Conservation (phyloP, 805 yeast genomes). For the Candida patagonica region DNA sequence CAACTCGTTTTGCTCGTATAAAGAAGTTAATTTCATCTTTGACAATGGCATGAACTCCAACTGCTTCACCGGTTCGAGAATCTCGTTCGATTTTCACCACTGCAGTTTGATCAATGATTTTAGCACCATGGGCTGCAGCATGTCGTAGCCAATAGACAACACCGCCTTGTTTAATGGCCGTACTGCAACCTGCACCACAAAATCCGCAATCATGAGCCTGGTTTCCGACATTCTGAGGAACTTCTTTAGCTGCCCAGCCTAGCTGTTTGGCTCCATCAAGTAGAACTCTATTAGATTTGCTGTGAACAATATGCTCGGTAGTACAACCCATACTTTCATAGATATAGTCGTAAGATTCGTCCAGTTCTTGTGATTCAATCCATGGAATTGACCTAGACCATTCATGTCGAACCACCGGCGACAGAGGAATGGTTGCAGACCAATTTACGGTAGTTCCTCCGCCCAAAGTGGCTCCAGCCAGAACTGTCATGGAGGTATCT, state of each 20-base stretch:
- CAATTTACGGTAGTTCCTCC: conserved; percentile 53
- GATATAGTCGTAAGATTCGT: conserved; percentile 38
- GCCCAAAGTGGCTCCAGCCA: conserved; percentile 48
- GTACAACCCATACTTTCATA: conserved; percentile 41
- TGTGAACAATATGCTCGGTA: conserved; percentile 33
- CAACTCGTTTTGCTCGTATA: conserved; percentile 37
- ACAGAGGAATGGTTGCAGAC: conserved; percentile 44
- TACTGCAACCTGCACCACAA: conserved; percentile 41
- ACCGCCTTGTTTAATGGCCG: conserved; percentile 46
- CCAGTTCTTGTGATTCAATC: conserved; percentile 15
- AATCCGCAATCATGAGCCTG: conserved; percentile 38
- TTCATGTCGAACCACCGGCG: conserved; percentile 41
- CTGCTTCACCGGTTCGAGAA: conserved; percentile 34
- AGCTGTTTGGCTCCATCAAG: conserved; percentile 37
- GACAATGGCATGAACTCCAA: conserved; percentile 35
- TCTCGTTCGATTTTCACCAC: conserved; percentile 34
- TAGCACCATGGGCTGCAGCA: conserved; percentile 37
- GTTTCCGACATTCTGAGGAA: conserved; percentile 40
- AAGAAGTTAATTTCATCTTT: conserved; percentile 14
- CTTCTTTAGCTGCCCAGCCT: conserved; percentile 34
- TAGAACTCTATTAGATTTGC: conserved; percentile 35
- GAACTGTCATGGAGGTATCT: conserved; percentile 30
- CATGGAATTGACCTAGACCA: conserved; percentile 32
- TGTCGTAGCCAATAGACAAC: conserved; percentile 41
- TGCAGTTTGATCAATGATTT: conserved; percentile 37